These are phyloP conservation scores for Ramularia endophylla DNA, from an alignment of 2,329 filamentous ascomycete species.

Conservation along the genomic window DNA sequence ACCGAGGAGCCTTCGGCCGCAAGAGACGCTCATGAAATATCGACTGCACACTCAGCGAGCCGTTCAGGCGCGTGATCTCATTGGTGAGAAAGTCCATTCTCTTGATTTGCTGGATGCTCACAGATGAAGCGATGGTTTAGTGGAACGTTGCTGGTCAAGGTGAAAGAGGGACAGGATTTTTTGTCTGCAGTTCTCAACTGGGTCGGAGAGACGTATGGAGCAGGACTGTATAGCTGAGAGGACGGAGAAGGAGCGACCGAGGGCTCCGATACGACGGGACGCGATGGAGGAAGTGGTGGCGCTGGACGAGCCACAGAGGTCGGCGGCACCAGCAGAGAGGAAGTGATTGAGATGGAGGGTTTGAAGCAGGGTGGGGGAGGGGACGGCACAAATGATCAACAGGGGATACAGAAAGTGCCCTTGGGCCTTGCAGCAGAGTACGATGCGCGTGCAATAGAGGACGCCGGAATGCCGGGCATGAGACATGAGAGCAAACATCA, in stretches of 20 bases:
- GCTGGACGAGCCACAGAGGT: constrained; percentile 27
- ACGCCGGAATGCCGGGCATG: constrained; percentile 20
- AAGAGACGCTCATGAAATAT: too few species aligned
- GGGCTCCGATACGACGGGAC: constrained; percentile 38
- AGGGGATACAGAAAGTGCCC: constrained; percentile 6
- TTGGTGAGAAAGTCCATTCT: too few species aligned
- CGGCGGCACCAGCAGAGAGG: constrained; percentile 51
- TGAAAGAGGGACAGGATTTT: too few species aligned
- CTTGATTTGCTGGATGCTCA: too few species aligned
- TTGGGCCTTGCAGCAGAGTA: constrained; percentile 12
- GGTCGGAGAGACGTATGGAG: too few species aligned
- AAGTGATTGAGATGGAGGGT: constrained; percentile 49
- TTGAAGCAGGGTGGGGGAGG: constrained; percentile 24
- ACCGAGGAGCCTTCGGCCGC: too few species aligned
- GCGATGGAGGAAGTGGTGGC: constrained; percentile 22
- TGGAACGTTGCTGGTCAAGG: too few species aligned
- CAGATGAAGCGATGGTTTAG: too few species aligned
- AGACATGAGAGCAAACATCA: constrained; percentile 7
- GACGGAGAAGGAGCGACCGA: constrained; percentile 27
- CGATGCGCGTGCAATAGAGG: constrained; percentile 9
- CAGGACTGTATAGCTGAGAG: constrained; percentile 32
- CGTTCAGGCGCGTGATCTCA: too few species aligned
- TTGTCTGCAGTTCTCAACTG: too few species aligned
- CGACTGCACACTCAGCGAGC: too few species aligned
- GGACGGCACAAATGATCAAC: constrained; percentile 6